Base-by-base conservation (phyloP, 2,329 filamentous ascomycete genomes). In the Rachicladosporium sp. region DNA sequence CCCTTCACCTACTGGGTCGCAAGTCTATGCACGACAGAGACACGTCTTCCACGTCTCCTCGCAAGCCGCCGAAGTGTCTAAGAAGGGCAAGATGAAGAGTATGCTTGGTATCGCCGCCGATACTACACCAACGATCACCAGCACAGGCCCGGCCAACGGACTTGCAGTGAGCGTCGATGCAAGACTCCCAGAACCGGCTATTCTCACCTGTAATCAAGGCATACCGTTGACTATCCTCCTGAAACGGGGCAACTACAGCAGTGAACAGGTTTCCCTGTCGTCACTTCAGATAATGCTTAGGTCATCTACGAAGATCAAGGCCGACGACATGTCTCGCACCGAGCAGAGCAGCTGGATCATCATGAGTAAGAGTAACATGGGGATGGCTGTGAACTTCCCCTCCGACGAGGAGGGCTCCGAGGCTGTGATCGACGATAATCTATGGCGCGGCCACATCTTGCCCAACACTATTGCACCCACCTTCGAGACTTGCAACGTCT, bases 401-500 rank as follows among this genome's bases (percentile, higher is more conserved):
- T 66, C 46, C 50, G 80, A 67, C 52, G 63, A 78, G 3, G 66
- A 76, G 5, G 76, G 77, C 34, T 73, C 74, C 8, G 57, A 60
- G 37, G 45, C 43, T 1, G 42, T 52, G 13, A 43, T 60, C 7
- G 50, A 57, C 35, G 83, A 93, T 52, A 70, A 69, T 2, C 57
- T 89, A 31, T 98, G 91, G 91, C 74, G 74, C 46, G 68, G 69
- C 31, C 68, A 75, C 36, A 68, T 77, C 1, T 67, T 96, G 4
- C 91, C 89, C 2, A 91, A 85, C 57, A 89, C 84, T 0, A 77
- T 98, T 8, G 80, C 86, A 6, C 91, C 91, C 0, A 80, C 78
- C 0, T 98, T 98, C 56, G 70, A 77, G 36, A 85, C 87, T 1
- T 98, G 91, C 63, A 96, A 96, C 59, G 73, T 96, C 36, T 73